Base-by-base conservation (phyloP, 2,329 filamentous ascomycete species). In the Pyricularia sp. region DNA sequence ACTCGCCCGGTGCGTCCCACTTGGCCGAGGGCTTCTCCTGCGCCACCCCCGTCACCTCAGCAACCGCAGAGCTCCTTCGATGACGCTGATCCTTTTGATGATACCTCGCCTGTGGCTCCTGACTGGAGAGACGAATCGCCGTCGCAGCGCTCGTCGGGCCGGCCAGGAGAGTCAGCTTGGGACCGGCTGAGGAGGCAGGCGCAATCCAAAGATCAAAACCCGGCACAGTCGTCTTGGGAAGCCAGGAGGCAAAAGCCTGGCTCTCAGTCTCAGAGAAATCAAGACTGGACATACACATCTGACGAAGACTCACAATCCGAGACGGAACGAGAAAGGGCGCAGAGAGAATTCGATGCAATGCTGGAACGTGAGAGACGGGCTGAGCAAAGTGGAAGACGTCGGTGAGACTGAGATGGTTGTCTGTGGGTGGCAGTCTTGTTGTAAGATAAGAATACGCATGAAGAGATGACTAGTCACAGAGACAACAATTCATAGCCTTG, bases 321-420 rank as follows among this genome's bases (percentile, higher is more conserved):
- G 19, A 44, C 2, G 16, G 62, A 63, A 53, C 40, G 40, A 35
- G 62, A 63, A 31, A 63, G 19, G 40, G 70, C 67, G 1, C 70
- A 71, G 49, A 68, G 64, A 57, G 66, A 70, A 26, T 71, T 71
- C 63, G 70, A 71, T 22, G 68, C 61, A n/a, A 68, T 71, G 69
- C 65, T 71, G 12, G 70, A 71, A 35, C 59, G 60, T n/a, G 70
- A 71, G 59, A 68, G 70, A 2, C 62, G 57, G 19, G 69, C 68
- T 8, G 66, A 68, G 35, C 64, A 64, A 6, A 35, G 22, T 10
- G n/a, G 33, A 68, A 65, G 22, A 64, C 68, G 53, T 44, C 68
- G 22, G 53, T 64, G 55, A 57, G 49, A 9, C 55, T 35, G 12
- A 26, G 49, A 16, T 40, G 65, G 19, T 59, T 30, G 5, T 59